These are phyloP conservation scores for Fistulina hepatica DNA, from an alignment of 1,284 basidiomycete genomes.

Conservation along the genomic window DNA sequence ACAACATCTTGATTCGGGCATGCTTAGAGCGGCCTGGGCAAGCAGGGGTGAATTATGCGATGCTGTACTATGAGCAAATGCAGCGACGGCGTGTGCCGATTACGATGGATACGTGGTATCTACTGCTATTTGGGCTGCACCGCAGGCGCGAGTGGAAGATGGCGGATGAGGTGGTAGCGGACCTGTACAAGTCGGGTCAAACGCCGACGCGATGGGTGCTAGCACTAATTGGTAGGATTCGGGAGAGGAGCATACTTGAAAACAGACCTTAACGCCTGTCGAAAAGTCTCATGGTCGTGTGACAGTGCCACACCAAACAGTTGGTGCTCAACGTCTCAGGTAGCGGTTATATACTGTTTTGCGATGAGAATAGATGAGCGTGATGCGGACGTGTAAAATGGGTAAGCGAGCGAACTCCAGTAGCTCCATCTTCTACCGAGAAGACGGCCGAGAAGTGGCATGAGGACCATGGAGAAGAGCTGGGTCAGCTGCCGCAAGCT, in stretches of 20 bases:
- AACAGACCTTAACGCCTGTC: slow-evolving; percentile 1
- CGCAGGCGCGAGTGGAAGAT: slow-evolving; percentile 42
- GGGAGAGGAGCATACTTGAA: slow-evolving; percentile 1
- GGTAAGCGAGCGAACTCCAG: slow-evolving; percentile 54
- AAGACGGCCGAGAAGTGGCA: slow-evolving; percentile 85
- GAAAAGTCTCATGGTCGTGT: neutral
- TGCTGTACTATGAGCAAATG: slow-evolving; percentile 62
- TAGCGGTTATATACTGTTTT: slow-evolving; percentile 63
- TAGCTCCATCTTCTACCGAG: slow-evolving; percentile 77
- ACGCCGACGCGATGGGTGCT: slow-evolving; percentile 23
- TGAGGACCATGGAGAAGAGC: slow-evolving; percentile 66
- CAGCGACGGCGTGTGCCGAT: slow-evolving; percentile 34
- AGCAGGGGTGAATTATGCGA: slow-evolving; percentile 41
- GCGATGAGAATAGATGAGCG: slow-evolving; percentile 11
- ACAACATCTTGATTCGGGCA: slow-evolving; percentile 63
- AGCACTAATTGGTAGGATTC: slow-evolving; percentile 11
- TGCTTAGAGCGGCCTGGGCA: slow-evolving; percentile 40
- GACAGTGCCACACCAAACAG: no score
- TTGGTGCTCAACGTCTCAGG: slow-evolving; percentile 31
- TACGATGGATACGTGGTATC: slow-evolving; percentile 61
- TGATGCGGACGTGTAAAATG: slow-evolving; percentile 9
- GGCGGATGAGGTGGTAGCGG: slow-evolving; percentile 47
- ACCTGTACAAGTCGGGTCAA: slow-evolving; percentile 37
- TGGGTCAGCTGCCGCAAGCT: slow-evolving; percentile 75
- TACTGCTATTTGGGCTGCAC: slow-evolving; percentile 55